A percentile compares a stretch with the other conserved stretches of the same genome.
phyloP scores from a whole-genome alignment of 2,329 filamentous ascomycete species.

The Proliferodiscus dingleyae region DNA sequence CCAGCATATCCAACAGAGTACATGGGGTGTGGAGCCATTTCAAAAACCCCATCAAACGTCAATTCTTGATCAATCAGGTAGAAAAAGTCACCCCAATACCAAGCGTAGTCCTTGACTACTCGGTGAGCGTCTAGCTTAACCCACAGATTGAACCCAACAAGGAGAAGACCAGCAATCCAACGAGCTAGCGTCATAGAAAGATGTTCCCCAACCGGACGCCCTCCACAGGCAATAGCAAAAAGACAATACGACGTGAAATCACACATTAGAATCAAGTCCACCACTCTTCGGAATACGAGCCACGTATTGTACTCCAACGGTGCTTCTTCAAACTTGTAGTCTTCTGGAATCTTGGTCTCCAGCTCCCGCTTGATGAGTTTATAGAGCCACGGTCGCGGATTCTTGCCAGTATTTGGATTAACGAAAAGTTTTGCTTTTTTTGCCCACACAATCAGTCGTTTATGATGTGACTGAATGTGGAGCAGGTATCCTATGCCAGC shows the following conservation, averaged over 20 bases:
- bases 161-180: slow-evolving; percentile 71
- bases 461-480: slow-evolving; percentile 84
- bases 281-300: slow-evolving; percentile 90
- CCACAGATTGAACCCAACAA: slow-evolving; percentile 95
- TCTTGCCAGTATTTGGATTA: slow-evolving; percentile 71
- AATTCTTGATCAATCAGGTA: slow-evolving; percentile 96
- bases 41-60: slow-evolving; percentile 97
- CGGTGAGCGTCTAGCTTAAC: slow-evolving; percentile 97
- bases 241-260: slow-evolving; percentile 97
- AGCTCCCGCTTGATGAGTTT: slow-evolving; percentile 80
- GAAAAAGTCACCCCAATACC: slow-evolving; percentile 99
- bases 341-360: slow-evolving; percentile 87
- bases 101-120: slow-evolving; percentile 97
- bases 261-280: slow-evolving; percentile 97
- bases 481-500: slow-evolving; percentile 87
- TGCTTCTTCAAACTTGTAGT: slow-evolving; percentile 90
- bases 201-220: slow-evolving; percentile 68
- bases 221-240: slow-evolving; percentile 84
- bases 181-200: slow-evolving; percentile 63
- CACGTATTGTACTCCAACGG: slow-evolving; percentile 99
- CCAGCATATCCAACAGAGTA: slow-evolving; percentile 97
- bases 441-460: slow-evolving; percentile 81
- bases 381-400: slow-evolving; percentile 79
- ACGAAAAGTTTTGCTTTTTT: slow-evolving; percentile 83
- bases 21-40: slow-evolving; percentile 98